These are phyloP conservation scores for Fusarium pilosicola DNA, from an alignment of 2,329 filamentous ascomycete genomes.

Conservation along the genomic window DNA sequence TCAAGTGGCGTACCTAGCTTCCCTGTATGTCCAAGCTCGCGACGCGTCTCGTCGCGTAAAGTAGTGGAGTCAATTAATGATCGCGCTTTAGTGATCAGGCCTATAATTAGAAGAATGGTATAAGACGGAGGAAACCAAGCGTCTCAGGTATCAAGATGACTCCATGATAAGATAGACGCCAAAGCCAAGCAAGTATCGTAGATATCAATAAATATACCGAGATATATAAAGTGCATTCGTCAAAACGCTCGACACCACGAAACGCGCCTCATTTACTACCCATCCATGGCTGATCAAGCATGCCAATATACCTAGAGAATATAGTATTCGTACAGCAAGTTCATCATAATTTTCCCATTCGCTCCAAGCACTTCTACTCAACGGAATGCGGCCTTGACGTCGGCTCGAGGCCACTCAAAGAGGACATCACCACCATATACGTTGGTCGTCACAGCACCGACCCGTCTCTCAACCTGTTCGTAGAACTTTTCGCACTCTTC, in stretches of 20 bases:
- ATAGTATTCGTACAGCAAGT: slow-evolving; percentile 30
- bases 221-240: slow-evolving; percentile 21
- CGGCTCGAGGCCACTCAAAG: slow-evolving; percentile 73
- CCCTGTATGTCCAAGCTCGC: background rate
- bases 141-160: background rate
- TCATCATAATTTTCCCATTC: slow-evolving; percentile 32
- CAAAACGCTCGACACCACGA: slow-evolving; percentile 8
- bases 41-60: slow-evolving; percentile 43
- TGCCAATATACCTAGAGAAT: slow-evolving; percentile 17
- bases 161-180: background rate
- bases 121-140: background rate
- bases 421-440: slow-evolving; percentile 72
- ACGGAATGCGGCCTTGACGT: slow-evolving; percentile 69
- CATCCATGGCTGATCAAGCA: slow-evolving; percentile 17
- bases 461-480: slow-evolving; percentile 68
- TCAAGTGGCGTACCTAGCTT: slow-evolving; percentile 32
- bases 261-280: slow-evolving; percentile 28
- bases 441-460: slow-evolving; percentile 68
- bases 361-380: slow-evolving; percentile 23
- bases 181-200: background rate
- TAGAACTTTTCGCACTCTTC: slow-evolving; percentile 72
- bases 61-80: background rate
- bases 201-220: slow-evolving; percentile 14
- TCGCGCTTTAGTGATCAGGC: background rate
- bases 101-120: slow-evolving; percentile 12